Evolutionary conservation across 805 yeast species (phyloP).

Genomic region (Barnettozyma wickerhamii): DNA sequence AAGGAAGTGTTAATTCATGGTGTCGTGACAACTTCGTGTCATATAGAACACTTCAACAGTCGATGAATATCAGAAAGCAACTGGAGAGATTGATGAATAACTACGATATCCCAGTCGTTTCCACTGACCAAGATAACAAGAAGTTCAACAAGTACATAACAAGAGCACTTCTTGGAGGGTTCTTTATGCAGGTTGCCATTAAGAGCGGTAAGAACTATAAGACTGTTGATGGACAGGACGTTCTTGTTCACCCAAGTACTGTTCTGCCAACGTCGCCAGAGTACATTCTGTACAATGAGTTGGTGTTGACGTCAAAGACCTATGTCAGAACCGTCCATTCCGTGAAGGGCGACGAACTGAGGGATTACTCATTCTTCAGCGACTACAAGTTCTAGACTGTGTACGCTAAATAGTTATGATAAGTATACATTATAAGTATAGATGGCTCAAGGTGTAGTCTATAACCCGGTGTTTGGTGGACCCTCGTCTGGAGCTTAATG

Average conservation of each 20-base stretch:
- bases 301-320: constrained; percentile 88
- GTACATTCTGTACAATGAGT: constrained; percentile 93
- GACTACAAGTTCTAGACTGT: constrained; percentile 23
- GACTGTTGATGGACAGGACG: constrained; percentile 96
- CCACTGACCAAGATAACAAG: constrained; percentile 62
- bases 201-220: constrained; percentile 84
- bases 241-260: constrained; percentile 88
- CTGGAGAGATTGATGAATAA: constrained; percentile 78
- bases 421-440: neutral
- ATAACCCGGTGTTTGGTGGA: no score
- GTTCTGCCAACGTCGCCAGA: constrained; percentile 85
- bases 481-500: no score
- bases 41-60: constrained; percentile 76
- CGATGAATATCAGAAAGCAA: constrained; percentile 84
- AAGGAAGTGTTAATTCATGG: constrained; percentile 72
- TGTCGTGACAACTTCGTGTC: constrained; percentile 87
- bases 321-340: constrained; percentile 92
- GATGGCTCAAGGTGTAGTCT: neutral
- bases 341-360: constrained; percentile 76
- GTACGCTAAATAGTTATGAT: neutral
- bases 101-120: constrained; percentile 65
- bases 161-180: constrained; percentile 86
- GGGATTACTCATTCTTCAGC: constrained; percentile 26
- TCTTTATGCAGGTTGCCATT: constrained; percentile 98
- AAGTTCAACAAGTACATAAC: constrained; percentile 76